A percentile compares a stretch with the other conserved stretches of the same genome.
These are phyloP conservation scores for Epithele typhae DNA, from an alignment of 768 basidiomycete species.

Conservation along the genomic window DNA sequence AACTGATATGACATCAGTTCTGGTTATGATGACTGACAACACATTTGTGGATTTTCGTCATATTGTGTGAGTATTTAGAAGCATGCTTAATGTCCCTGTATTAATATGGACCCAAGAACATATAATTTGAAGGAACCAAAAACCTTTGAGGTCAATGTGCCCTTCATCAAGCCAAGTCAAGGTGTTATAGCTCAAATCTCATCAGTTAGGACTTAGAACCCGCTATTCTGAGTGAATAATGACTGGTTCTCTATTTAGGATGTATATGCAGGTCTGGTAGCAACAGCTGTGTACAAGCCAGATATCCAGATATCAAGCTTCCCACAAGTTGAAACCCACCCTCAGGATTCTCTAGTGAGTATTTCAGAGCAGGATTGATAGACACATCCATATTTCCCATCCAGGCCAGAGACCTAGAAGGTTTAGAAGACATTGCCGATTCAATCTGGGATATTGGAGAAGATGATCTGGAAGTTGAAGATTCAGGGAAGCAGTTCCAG, in stretches of 20 bases:
- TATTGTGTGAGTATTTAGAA: slow-evolving; percentile 38
- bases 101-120: slow-evolving; percentile 64
- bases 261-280: slow-evolving; percentile 61
- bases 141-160: slow-evolving; percentile 53
- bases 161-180: slow-evolving; percentile 76
- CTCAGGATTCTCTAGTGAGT: slow-evolving; percentile 53
- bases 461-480: not conserved
- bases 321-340: slow-evolving; percentile 69
- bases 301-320: slow-evolving; percentile 48
- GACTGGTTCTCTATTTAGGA: slow-evolving; percentile 47
- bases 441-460: slow-evolving; percentile 58
- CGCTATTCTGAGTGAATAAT: slow-evolving; percentile 9
- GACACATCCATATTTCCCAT: not conserved
- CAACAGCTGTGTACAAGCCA: slow-evolving; percentile 54
- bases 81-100: not conserved
- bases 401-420: slow-evolving; percentile 63
- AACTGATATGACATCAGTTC: slow-evolving; percentile 62
- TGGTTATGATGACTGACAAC: slow-evolving; percentile 73
- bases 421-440: slow-evolving; percentile 63
- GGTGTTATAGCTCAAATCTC: slow-evolving; percentile 52
- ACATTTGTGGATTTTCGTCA: slow-evolving; percentile 76
- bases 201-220: slow-evolving; percentile 39
- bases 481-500: too few relatives aligned
- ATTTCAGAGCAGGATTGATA: not conserved
- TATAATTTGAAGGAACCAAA: slow-evolving; percentile 57